Evolutionary conservation across 306 rosid genomes (phyloP), one percentile per base, ranked within the genome.

Genomic region (Acacia melanoxylon): DNA sequence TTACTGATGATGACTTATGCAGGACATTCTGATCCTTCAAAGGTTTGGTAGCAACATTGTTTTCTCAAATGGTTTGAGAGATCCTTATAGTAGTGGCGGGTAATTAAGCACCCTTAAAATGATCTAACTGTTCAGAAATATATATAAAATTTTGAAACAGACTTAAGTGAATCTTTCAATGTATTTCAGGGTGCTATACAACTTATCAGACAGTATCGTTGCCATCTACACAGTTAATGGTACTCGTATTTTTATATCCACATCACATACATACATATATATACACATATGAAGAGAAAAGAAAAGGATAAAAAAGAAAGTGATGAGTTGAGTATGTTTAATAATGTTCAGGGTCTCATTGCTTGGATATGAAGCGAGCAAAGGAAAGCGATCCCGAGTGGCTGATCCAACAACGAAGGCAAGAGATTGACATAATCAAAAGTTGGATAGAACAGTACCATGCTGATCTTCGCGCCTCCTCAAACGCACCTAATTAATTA

Each of bases 31-130:
- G 75, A 59, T 81, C 19, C 93, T 91, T 63, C 79, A 77, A 11
- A 86, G 65, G 35, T 92, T 91, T 62, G 93, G 82, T 1, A 88
- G 95, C 88, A 89, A 89, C 82, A 91, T 92, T 20, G 88, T 91
- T 52, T 91, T 92, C 91, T 91, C 93, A 1, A 92, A 92, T 81
- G 97, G 95, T 51, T 82, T 92, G 9, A 84, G 61, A 87, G 93
- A 92, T 74, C 95, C 95, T 67, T 92, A 74, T 6, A 87, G 94
- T 29, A 81, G 62, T 49, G 91, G 89, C 83, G 92, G 93, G 93
- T 91, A 89, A 81, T 40, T 91, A 89, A 82, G 54, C 35, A 44
- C 13, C 11, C 11, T 2, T 48, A 49, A 22, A 65, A 61, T 63
- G 22, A 10, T 68, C 49, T 40, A 22, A 27, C 0, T 41, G 9